These are phyloP conservation scores for Pisolithus albus DNA, from an alignment of 768 basidiomycete genomes.

Conservation along the genomic window DNA sequence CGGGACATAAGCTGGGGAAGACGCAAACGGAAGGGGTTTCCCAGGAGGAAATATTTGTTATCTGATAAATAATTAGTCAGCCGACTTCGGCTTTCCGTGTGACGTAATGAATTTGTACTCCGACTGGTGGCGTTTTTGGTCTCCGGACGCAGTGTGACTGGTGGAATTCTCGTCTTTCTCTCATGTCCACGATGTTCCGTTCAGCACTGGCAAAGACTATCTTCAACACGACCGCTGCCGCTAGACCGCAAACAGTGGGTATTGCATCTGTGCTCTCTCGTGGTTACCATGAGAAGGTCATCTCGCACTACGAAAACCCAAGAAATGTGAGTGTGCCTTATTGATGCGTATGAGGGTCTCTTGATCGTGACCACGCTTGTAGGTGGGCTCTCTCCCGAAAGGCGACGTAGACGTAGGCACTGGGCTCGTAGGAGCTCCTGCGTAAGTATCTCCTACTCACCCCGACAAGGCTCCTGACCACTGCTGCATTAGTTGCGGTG, in stretches of 20 bases:
- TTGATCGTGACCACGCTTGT: slow-evolving; percentile 46
- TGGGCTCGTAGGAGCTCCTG: slow-evolving; percentile 95
- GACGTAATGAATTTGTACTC: slow-evolving; percentile 12
- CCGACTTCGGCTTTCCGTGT: slow-evolving; percentile 2
- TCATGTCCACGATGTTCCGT: slow-evolving; percentile 62
- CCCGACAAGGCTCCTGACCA: slow-evolving; percentile 7
- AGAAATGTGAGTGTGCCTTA: slow-evolving; percentile 69
- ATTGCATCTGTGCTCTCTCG: slow-evolving; percentile 53
- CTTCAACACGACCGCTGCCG: slow-evolving; percentile 39
- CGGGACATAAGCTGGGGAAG: slow-evolving; percentile 31
- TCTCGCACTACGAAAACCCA: slow-evolving; percentile 95
- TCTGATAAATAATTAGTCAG: slow-evolving; percentile 9
- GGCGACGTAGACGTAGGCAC: slow-evolving; percentile 89
- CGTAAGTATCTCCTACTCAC: slow-evolving; percentile 46
- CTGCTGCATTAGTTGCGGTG: slow-evolving; percentile 64
- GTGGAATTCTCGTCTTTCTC: slow-evolving; percentile 13
- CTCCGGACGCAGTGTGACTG: no score
- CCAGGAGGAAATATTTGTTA: neutral
- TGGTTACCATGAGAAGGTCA: slow-evolving; percentile 92
- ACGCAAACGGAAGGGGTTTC: neutral
- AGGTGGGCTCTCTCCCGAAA: slow-evolving; percentile 98
- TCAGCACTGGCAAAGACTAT: slow-evolving; percentile 49
- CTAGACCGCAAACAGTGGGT: slow-evolving; percentile 32
- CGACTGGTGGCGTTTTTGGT: neutral
- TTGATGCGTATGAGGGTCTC: slow-evolving; percentile 30